These are phyloP conservation scores for Anacardium occidentale DNA, from an alignment of 345 rosid species.

Conservation along the genomic window DNA sequence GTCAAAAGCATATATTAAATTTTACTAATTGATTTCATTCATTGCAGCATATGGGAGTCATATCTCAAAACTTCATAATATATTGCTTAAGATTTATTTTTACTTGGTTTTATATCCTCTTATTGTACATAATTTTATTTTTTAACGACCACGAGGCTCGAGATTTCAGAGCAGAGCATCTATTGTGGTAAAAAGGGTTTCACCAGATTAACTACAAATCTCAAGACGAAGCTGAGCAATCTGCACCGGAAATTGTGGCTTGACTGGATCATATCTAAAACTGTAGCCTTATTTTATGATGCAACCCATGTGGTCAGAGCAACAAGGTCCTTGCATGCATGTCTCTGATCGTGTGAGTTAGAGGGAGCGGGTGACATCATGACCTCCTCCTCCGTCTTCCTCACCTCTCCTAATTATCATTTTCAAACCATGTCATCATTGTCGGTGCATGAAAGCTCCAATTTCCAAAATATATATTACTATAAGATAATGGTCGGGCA, in stretches of 20 bases:
- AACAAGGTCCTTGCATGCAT: background rate
- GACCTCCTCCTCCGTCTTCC: background rate
- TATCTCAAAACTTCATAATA: no score
- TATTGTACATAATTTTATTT: no score
- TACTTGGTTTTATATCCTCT: no score
- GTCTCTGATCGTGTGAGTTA: background rate
- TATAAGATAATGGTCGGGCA: no score
- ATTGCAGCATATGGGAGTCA: background rate
- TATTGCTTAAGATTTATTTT: no score
- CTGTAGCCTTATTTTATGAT: background rate
- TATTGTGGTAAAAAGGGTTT: background rate
- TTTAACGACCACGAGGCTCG: no score
- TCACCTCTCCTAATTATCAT: no score
- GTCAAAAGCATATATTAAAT: no score
- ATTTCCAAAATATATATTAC: no score
- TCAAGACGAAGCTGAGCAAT: constrained; percentile 17
- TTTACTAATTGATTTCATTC: background rate
- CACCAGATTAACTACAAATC: constrained; percentile 19
- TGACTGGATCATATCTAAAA: constrained; percentile 21
- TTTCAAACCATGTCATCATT: no score
- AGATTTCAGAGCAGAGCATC: background rate
- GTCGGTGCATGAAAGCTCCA: no score
- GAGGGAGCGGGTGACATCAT: background rate
- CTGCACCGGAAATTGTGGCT: constrained; percentile 28
- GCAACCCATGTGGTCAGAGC: constrained; percentile 20